A percentile compares a stretch with the other conserved stretches of the same genome.
phyloP scores from a whole-genome alignment of 306 rosid species.

The Cucurbita pepo region DNA sequence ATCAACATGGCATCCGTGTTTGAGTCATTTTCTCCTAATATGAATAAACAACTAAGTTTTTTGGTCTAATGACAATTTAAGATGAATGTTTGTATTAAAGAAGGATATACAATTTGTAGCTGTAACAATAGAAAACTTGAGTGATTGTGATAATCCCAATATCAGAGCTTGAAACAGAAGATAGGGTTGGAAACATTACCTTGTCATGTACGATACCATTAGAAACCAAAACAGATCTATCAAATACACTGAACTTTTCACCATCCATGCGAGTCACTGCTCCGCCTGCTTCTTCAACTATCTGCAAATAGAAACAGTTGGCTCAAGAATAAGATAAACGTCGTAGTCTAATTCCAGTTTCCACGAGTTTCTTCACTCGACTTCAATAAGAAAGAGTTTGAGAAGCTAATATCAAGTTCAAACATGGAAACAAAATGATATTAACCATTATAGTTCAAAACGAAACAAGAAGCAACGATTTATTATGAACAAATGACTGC shows the following conservation, averaged over 20 bases:
- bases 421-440: neutral
- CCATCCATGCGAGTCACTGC: conserved; percentile 80
- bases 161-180: neutral
- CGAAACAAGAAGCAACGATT: neutral
- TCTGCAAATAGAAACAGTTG: conserved; percentile 21
- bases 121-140: neutral
- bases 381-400: neutral
- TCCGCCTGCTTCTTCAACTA: conserved; percentile 96
- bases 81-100: neutral
- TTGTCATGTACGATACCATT: conserved; percentile 53
- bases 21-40: neutral
- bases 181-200: conserved; percentile 26
- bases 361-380: neutral
- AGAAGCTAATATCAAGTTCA: neutral
- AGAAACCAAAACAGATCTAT: conserved; percentile 87
- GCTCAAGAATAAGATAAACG: neutral
- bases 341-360: neutral
- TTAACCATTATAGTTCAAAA: neutral
- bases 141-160: neutral
- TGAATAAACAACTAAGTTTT: neutral
- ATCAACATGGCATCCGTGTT: neutral
- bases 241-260: conserved; percentile 73
- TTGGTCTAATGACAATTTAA: neutral
- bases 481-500: neutral
- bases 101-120: neutral